Evolutionary conservation across 106 monocot species (phyloP).

Genomic region (Vanilla planifolia): DNA sequence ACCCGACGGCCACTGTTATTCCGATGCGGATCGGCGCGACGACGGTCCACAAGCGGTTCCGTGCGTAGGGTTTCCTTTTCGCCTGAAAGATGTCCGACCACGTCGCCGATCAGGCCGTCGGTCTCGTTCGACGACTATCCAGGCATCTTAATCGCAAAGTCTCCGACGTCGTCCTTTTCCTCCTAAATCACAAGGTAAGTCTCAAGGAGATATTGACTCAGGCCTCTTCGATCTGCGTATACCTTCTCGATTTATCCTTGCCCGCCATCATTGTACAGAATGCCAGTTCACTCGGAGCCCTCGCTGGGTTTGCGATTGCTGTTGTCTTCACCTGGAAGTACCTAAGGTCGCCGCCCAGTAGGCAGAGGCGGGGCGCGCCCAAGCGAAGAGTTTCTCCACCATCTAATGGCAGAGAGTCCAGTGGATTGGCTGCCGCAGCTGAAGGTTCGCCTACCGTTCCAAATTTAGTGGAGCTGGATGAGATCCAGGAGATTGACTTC

Average conservation of each 20-base stretch:
- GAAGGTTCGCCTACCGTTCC: conserved; percentile 5
- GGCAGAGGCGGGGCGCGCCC: conserved; percentile 17
- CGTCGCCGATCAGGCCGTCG: conserved; percentile 26
- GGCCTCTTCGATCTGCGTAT: too few species aligned
- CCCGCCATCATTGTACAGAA: conserved; percentile 9
- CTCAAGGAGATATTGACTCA: not conserved
- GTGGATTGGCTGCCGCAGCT: conserved; percentile 7
- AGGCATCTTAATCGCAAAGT: conserved; percentile 43
- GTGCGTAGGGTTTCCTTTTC: not conserved
- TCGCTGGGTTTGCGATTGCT: conserved; percentile 71
- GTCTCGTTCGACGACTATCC: conserved; percentile 34
- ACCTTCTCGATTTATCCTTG: not conserved
- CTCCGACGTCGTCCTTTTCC: conserved; percentile 33
- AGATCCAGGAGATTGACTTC: conserved; percentile 2
- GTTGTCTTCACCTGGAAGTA: conserved; percentile 75
- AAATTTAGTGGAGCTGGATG: conserved; percentile 17
- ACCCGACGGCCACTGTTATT: too few species aligned
- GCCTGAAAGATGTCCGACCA: conserved; percentile 39
- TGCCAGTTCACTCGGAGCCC: conserved; percentile 58
- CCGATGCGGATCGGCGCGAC: too few species aligned
- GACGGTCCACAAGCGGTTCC: too few species aligned
- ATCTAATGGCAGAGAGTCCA: not conserved
- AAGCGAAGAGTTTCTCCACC: conserved; percentile 33
- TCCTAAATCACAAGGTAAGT: conserved; percentile 59
- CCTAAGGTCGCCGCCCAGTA: conserved; percentile 27